Percentiles rank a stretch among this genome's conserved stretches.
These are phyloP conservation scores for Endoconidiophora laricicola DNA, from an alignment of 2,329 filamentous ascomycete genomes.

Conservation along the genomic window DNA sequence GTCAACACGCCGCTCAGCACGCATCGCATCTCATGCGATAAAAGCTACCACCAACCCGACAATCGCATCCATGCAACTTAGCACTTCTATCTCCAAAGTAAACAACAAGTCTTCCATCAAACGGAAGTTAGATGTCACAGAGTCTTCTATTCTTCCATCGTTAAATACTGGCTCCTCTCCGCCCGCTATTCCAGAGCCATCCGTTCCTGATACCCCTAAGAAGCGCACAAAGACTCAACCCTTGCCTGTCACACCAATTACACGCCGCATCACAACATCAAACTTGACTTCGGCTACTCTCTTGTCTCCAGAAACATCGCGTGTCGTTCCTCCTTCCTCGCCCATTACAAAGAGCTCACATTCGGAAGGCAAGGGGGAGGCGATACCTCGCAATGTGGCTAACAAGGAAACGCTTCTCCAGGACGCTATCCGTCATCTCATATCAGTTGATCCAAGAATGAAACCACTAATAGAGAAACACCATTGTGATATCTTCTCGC, in stretches of 20 bases:
- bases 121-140: not conserved
- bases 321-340: constrained; percentile 32
- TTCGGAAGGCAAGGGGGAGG: constrained; percentile 43
- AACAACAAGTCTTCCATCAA: not conserved
- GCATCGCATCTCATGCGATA: constrained; percentile 1
- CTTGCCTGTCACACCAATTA: constrained; percentile 23
- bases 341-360: constrained; percentile 17
- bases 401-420: constrained; percentile 52
- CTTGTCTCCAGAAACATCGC: constrained; percentile 53
- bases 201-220: not conserved
- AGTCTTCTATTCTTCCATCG: not conserved
- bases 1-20: constrained; percentile 3
- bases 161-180: not conserved
- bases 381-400: constrained; percentile 56
- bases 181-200: not conserved
- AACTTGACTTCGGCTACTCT: constrained; percentile 52
- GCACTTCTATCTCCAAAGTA: not conserved
- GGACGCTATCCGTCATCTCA: constrained; percentile 58
- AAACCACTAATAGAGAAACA: constrained; percentile 55
- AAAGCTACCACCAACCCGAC: no score
- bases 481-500: constrained; percentile 62
- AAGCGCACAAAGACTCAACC: constrained; percentile 17
- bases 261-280: constrained; percentile 43
- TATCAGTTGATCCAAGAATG: constrained; percentile 56
- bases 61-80: not conserved